A percentile compares a stretch with the other conserved stretches of the same genome.
Conservation (phyloP, 495 filamentous ascomycete genomes). For the Aspergillus sparsus region DNA sequence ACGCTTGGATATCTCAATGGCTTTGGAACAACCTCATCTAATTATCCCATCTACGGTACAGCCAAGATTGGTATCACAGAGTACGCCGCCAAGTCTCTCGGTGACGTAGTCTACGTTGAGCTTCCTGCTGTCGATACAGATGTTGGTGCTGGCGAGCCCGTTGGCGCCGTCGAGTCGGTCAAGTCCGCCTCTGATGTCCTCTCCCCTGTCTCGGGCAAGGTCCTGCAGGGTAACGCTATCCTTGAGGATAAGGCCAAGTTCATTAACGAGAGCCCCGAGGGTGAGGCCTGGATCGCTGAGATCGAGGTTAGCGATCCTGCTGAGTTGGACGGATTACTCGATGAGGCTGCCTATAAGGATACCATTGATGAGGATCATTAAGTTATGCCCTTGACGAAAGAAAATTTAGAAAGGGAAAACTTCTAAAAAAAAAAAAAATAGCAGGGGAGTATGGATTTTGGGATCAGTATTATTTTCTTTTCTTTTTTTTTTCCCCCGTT, state of each 20-base stretch:
- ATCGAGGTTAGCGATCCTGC: constrained; percentile 68
- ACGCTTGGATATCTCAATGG: no score
- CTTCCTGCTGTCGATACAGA: constrained; percentile 67
- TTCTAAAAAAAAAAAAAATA: neutral
- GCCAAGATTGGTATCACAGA: constrained; percentile 84
- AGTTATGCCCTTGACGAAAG: neutral
- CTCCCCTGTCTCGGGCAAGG: constrained; percentile 75
- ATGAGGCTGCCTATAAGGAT: constrained; percentile 66
- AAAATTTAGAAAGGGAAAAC: no score
- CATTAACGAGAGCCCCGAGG: constrained; percentile 84
- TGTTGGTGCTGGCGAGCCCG: constrained; percentile 69
- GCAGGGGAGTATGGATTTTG: neutral
- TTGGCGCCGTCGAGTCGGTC: constrained; percentile 95
- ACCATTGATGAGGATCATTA: constrained; percentile 58
- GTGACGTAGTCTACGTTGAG: constrained; percentile 97
- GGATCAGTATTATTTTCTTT: neutral
- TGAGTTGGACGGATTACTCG: constrained; percentile 77
- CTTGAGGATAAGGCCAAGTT: constrained; percentile 81
- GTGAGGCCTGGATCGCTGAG: constrained; percentile 90
- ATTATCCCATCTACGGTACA: constrained; percentile 27
- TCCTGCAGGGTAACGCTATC: constrained; percentile 67
- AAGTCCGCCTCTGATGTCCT: constrained; percentile 97
- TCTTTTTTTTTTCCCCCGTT: neutral
- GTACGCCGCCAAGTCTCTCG: constrained; percentile 87
- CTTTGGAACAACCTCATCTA: neutral